Evolutionary conservation across 2,329 filamentous ascomycete genomes (phyloP).

Genomic region (Diaporthe ampelina): DNA sequence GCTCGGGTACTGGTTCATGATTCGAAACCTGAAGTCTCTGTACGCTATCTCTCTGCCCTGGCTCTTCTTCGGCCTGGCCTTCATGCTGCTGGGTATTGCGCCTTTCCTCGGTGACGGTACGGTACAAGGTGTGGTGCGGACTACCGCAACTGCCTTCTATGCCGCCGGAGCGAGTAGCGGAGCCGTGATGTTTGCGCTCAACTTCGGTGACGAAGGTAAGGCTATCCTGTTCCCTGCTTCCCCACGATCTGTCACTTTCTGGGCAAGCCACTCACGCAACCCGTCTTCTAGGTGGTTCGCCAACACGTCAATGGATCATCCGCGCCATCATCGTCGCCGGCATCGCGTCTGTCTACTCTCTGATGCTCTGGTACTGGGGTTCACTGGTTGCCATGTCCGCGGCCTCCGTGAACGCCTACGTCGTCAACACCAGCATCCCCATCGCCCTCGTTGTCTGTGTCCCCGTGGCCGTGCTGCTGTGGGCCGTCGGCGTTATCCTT

Average conservation of each 20-base stretch:
- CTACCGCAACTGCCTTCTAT: conserved; percentile 73
- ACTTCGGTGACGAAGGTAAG: conserved; percentile 71
- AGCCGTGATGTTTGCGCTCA: conserved; percentile 75
- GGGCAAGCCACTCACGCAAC: conserved; percentile 25
- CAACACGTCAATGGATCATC: conserved; percentile 76
- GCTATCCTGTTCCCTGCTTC: conserved; percentile 60
- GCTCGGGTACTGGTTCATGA: conserved; percentile 73
- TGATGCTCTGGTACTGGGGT: conserved; percentile 78
- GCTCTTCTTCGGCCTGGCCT: conserved; percentile 73
- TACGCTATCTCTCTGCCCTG: conserved; percentile 72
- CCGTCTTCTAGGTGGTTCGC: conserved; percentile 63
- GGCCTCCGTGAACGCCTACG: conserved; percentile 56
- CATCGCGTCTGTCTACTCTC: conserved; percentile 75
- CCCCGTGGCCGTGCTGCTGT: conserved; percentile 70
- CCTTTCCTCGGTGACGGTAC: conserved; percentile 61
- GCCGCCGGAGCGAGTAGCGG: conserved; percentile 73
- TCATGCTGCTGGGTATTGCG: conserved; percentile 72
- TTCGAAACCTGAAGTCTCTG: conserved; percentile 69
- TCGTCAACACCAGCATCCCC: conserved; percentile 51
- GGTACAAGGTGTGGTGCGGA: conserved; percentile 63
- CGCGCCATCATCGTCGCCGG: conserved; percentile 77
- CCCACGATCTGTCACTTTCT: conserved; percentile 69
- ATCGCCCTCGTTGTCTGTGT: conserved; percentile 63
- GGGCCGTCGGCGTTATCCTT: conserved; percentile 67
- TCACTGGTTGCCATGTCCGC: conserved; percentile 63